These are phyloP conservation scores for Dioszegia aurantiaca DNA, from an alignment of 768 basidiomycete genomes.

Conservation along the genomic window DNA sequence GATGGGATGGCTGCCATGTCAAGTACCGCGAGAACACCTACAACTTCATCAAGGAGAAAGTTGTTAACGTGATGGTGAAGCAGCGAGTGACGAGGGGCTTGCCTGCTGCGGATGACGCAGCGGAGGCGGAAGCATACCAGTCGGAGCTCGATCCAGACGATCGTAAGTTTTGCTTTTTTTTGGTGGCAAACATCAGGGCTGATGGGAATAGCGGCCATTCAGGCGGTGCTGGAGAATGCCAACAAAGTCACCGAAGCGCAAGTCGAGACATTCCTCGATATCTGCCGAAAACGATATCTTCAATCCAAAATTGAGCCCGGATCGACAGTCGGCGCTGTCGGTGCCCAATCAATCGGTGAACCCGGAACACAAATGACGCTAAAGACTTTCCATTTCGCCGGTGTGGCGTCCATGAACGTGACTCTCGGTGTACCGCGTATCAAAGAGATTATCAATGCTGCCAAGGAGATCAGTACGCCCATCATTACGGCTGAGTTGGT, in stretches of 20 bases:
- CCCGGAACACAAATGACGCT: conserved; percentile 99
- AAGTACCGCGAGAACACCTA: conserved; percentile 52
- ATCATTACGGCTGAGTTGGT: conserved; percentile 97
- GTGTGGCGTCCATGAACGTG: conserved; percentile 99
- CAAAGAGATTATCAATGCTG: conserved; percentile 99
- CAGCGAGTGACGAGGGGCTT: conserved; percentile 72
- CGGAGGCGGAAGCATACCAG: conserved; percentile 68
- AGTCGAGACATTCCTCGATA: conserved; percentile 71
- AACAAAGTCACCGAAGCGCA: conserved; percentile 83
- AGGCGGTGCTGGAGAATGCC: conserved; percentile 79
- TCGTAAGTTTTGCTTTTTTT: conserved; percentile 55
- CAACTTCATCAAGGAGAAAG: conserved; percentile 65
- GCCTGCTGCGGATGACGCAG: conserved; percentile 67
- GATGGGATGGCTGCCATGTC: conserved; percentile 47
- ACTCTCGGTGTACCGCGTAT: conserved; percentile 99
- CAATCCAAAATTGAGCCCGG: conserved; percentile 96
- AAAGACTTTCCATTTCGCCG: conserved; percentile 99
- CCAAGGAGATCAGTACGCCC: conserved; percentile 94
- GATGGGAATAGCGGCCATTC: conserved; percentile 54
- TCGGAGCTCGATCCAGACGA: conserved; percentile 70
- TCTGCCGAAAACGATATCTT: conserved; percentile 87
- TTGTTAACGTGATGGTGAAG: conserved; percentile 66
- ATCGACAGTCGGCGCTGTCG: conserved; percentile 96
- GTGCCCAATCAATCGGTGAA: conserved; percentile 98
- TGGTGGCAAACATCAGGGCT: not conserved